phyloP scores from a whole-genome alignment of 2,329 filamentous ascomycete species.

The Diaporthe nobilis region DNA sequence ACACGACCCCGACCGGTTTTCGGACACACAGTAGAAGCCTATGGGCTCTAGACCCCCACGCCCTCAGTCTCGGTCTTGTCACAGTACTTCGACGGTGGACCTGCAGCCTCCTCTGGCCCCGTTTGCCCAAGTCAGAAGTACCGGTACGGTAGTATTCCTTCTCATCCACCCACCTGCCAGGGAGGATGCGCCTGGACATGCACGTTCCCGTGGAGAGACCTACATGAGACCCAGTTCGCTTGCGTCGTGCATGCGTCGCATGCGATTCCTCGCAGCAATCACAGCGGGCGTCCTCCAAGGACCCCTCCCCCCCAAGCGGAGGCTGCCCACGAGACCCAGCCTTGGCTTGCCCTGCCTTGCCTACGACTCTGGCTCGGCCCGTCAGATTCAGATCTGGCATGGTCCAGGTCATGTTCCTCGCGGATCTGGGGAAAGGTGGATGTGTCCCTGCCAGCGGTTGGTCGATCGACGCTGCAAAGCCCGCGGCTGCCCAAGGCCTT shows the following conservation, averaged over 20 bases:
- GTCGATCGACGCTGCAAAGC: slow-evolving; percentile 35
- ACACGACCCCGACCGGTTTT: slow-evolving; percentile 14
- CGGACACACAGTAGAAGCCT: slow-evolving; percentile 11
- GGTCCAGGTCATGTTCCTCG: slow-evolving; percentile 18
- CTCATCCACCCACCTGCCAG: slow-evolving; percentile 29
- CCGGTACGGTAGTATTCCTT: slow-evolving; percentile 42
- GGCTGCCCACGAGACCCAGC: slow-evolving; percentile 15
- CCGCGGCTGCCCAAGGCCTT: slow-evolving; percentile 33
- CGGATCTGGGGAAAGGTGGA: slow-evolving; percentile 29
- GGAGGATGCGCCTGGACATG: slow-evolving; percentile 32
- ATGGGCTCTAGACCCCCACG: slow-evolving; percentile 38
- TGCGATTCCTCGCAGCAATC: slow-evolving; percentile 31
- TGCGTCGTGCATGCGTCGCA: slow-evolving; percentile 35
- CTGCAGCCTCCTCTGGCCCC: slow-evolving; percentile 36
- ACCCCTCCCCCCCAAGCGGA: slow-evolving; percentile 13
- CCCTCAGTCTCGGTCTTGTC: slow-evolving; percentile 33
- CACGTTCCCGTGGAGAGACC: slow-evolving; percentile 38
- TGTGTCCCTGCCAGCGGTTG: slow-evolving; percentile 9
- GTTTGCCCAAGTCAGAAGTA: slow-evolving; percentile 38
- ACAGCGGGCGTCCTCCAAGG: slow-evolving; percentile 23
- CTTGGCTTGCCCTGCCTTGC: slow-evolving; percentile 22
- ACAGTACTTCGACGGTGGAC: slow-evolving; percentile 40
- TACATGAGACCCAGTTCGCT: slow-evolving; percentile 37
- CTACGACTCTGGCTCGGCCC: slow-evolving; percentile 36
- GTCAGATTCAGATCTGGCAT: slow-evolving; percentile 25